Evolutionary conservation across 306 rosid species (phyloP).

Genomic region (Ammopiptanthus mongolicus): DNA sequence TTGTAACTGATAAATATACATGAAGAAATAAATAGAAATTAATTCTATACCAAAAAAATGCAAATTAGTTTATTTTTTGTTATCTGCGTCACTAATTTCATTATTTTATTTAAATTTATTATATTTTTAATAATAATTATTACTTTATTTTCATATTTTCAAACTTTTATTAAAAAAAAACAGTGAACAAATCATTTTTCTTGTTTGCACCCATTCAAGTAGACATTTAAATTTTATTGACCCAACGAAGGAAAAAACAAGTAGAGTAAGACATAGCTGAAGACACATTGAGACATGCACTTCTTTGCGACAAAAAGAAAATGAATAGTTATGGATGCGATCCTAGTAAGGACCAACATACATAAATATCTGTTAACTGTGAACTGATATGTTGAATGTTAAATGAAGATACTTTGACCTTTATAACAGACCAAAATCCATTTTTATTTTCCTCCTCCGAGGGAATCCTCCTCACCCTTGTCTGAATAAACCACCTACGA

Average conservation of each 20-base stretch:
- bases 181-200: no score
- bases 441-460: slow-evolving; percentile 20
- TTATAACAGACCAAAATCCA: slow-evolving; percentile 10
- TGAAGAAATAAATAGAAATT: no score
- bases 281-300: background rate
- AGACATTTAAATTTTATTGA: no score
- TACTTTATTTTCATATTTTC: no score
- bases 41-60: no score
- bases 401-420: background rate
- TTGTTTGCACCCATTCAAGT: no score
- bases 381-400: background rate
- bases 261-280: no score
- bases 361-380: background rate
- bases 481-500: slow-evolving; percentile 7
- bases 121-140: no score
- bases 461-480: slow-evolving; percentile 35
- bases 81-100: background rate
- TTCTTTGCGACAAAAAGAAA: background rate
- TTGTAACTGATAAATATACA: no score
- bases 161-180: no score
- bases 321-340: background rate
- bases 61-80: background rate
- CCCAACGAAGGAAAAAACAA: no score
- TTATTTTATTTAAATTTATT: background rate
- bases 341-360: background rate